phyloP scores from a whole-genome alignment of 768 basidiomycete genomes.

The Phylloporus sp. region DNA sequence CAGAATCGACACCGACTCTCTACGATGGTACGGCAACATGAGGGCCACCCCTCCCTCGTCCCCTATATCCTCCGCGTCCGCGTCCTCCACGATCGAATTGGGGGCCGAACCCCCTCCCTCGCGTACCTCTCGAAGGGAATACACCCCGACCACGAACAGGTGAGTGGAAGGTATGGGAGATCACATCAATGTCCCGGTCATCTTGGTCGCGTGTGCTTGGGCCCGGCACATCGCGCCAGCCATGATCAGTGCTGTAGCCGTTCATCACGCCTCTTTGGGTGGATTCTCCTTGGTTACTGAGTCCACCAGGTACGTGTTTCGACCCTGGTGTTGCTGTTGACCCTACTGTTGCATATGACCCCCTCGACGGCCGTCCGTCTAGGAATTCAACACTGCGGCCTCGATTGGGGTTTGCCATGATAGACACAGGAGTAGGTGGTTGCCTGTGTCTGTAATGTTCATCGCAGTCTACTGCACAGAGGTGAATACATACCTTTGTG shows the following conservation, averaged over 20 bases:
- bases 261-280: conserved; percentile 7
- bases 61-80: conserved; percentile 30
- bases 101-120: conserved; percentile 33
- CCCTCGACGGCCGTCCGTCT: conserved; percentile 9
- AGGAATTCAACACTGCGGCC: conserved; percentile 29
- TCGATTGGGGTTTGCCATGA: conserved; percentile 74
- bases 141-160: conserved; percentile 31
- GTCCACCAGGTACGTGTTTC: background rate
- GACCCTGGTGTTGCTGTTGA: conserved; percentile 1
- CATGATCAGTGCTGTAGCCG: conserved; percentile 1
- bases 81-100: conserved; percentile 31
- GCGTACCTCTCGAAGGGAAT: conserved; percentile 22
- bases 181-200: conserved; percentile 8
- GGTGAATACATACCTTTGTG: conserved; percentile 16
- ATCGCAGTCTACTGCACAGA: background rate
- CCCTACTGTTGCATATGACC: conserved; percentile 11
- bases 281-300: conserved; percentile 1
- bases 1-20: background rate
- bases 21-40: conserved; percentile 5
- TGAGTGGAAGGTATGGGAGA: background rate
- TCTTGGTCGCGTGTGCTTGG: background rate
- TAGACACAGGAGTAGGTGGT: conserved; percentile 51
- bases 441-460: conserved; percentile 15
- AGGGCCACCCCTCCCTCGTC: conserved; percentile 28
- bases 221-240: background rate